These are phyloP conservation scores for Penicillium sp. DNA, from an alignment of 2,329 filamentous ascomycete genomes.

Conservation along the genomic window DNA sequence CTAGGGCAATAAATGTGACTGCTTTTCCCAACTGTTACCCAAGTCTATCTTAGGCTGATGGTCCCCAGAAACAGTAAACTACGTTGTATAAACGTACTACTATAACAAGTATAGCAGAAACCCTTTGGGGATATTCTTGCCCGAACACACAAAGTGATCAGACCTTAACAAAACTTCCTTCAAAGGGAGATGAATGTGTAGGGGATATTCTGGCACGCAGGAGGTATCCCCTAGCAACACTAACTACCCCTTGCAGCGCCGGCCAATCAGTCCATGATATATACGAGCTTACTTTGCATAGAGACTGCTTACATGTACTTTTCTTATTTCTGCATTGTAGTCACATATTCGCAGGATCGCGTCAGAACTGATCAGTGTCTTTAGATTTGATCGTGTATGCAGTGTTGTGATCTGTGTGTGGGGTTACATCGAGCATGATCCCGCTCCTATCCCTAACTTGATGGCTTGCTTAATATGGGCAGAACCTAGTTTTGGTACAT, in stretches of 20 bases:
- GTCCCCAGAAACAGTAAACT: not conserved
- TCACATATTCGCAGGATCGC: not conserved
- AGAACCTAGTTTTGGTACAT: not conserved
- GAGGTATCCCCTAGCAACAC: conserved; percentile 10
- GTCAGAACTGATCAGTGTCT: not conserved
- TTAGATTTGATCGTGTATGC: not conserved
- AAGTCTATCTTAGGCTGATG: not conserved
- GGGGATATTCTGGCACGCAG: conserved; percentile 8
- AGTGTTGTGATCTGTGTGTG: not conserved
- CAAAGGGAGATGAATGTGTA: not conserved
- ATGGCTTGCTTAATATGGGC: not conserved
- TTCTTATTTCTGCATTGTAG: not conserved
- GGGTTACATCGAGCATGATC: not conserved
- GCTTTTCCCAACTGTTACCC: too few relatives aligned
- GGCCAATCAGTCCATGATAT: not conserved
- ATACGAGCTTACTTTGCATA: not conserved
- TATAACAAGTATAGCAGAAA: not conserved
- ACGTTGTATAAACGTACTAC: not conserved
- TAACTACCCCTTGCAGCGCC: conserved; percentile 11
- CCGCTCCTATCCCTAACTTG: not conserved
- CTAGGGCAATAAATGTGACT: too few relatives aligned
- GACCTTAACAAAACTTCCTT: not conserved
- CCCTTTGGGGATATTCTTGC: not conserved
- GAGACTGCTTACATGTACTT: not conserved
- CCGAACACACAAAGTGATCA: not conserved